These are phyloP conservation scores for Marsdenia floribunda DNA, from an alignment of 257 asterid genomes.

Conservation along the genomic window DNA sequence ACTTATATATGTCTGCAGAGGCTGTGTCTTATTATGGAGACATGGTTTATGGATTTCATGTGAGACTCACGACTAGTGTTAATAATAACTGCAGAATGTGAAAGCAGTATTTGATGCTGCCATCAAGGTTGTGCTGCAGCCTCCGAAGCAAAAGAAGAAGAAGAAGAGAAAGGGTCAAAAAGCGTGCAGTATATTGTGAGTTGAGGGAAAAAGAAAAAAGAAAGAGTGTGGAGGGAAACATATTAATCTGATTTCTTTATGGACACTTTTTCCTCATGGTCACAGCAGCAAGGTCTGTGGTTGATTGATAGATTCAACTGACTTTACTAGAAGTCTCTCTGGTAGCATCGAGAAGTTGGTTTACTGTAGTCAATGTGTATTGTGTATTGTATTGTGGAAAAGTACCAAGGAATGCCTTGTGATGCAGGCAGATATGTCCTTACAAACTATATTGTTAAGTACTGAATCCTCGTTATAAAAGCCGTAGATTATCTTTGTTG, in stretches of 20 bases:
- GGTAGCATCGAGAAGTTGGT: slow-evolving; percentile 23
- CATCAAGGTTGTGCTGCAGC: slow-evolving; percentile 65
- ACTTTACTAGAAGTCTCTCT: slow-evolving; percentile 23
- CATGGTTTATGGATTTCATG: not conserved
- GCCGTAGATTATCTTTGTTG: slow-evolving; percentile 12
- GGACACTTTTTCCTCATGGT: slow-evolving; percentile 13
- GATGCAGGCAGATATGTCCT: slow-evolving; percentile 5
- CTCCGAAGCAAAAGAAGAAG: slow-evolving; percentile 53
- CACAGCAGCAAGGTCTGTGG: slow-evolving; percentile 7
- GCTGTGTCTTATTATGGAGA: not conserved
- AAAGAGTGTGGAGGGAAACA: not conserved
- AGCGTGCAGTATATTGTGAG: slow-evolving; percentile 64
- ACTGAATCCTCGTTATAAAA: slow-evolving; percentile 1
- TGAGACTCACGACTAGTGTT: not conserved
- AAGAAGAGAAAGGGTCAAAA: slow-evolving; percentile 75
- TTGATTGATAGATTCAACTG: slow-evolving; percentile 21
- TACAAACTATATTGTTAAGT: not conserved
- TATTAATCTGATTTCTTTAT: slow-evolving; percentile 7
- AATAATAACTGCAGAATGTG: slow-evolving; percentile 47
- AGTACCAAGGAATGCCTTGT: slow-evolving; percentile 10
- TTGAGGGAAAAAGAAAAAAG: not conserved
- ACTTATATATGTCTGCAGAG: not conserved
- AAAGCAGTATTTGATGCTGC: slow-evolving; percentile 80
- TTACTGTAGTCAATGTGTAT: not conserved
- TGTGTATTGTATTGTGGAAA: slow-evolving; percentile 25